These are phyloP conservation scores for Piromyces sp. DNA, from an alignment of 192 early-diverging fungal genomes.

Conservation along the genomic window DNA sequence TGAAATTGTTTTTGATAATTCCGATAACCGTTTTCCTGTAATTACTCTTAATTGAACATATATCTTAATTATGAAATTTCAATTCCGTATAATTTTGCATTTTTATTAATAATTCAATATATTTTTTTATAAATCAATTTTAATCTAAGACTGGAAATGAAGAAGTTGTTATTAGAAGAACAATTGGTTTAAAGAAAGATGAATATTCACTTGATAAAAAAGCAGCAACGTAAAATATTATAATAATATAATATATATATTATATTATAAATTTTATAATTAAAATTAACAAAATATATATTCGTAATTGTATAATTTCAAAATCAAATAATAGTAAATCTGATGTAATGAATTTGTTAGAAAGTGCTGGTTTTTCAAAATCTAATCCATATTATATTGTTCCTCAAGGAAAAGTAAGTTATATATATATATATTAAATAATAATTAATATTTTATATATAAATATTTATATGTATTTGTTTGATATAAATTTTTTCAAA, in stretches of 20 bases:
- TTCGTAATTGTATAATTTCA: no score
- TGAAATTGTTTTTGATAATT: conserved; percentile 91
- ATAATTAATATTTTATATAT: background rate
- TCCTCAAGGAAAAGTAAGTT: conserved; percentile 74
- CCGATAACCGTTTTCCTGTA: conserved; percentile 84
- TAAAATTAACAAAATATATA: no score
- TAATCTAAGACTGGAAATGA: conserved; percentile 87
- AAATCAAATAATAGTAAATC: conserved; percentile 36
- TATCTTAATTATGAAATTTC: background rate
- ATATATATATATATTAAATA: background rate
- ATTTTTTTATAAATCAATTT: no score
- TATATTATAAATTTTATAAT: no score
- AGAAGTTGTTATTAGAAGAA: conserved; percentile 74
- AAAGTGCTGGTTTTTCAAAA: conserved; percentile 86
- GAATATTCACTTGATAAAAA: conserved; percentile 96
- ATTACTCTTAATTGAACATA: background rate
- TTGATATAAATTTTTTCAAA: background rate
- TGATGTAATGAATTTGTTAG: conserved; percentile 84
- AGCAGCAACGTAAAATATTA: conserved; percentile 64
- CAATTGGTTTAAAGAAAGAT: conserved; percentile 91
- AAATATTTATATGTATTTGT: background rate
- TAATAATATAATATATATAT: no score
- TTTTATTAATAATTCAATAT: conserved; percentile 1
- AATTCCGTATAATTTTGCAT: no score
- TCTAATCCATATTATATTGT: conserved; percentile 99